phyloP scores from a whole-genome alignment of 1,284 basidiomycete species.

The Kalmanozyma brasiliensis region DNA sequence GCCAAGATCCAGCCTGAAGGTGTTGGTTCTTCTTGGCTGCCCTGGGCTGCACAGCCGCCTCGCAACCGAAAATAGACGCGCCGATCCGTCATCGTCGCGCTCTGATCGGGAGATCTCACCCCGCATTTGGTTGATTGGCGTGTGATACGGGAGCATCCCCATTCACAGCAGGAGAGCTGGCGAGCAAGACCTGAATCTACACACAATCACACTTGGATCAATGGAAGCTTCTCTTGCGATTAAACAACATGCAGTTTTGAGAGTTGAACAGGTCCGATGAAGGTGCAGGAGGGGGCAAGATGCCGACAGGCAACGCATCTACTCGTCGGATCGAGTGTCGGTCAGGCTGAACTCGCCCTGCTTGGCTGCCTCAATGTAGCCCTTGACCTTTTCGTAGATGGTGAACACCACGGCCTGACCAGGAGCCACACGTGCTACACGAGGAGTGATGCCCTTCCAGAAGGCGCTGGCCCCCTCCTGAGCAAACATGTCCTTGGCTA shows the following conservation, averaged over 20 bases:
- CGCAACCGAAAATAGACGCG: no score
- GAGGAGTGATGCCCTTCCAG: constrained; percentile 86
- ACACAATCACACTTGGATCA: constrained; percentile 2
- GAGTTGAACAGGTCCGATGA: constrained; percentile 1
- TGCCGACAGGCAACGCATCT: constrained; percentile 1
- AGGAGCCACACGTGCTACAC: constrained; percentile 94
- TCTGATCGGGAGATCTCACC: no score
- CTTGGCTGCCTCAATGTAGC: constrained; percentile 62
- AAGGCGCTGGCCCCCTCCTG: constrained; percentile 89
- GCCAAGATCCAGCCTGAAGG: no score
- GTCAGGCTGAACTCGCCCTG: constrained; percentile 54
- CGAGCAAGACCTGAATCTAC: no score
- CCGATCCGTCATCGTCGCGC: no score
- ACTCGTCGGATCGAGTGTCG: constrained; percentile 62
- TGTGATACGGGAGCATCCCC: no score
- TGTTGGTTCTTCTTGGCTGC: no score
- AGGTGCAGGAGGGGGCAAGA: no score
- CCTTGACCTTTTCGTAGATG: constrained; percentile 68
- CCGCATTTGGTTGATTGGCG: no score
- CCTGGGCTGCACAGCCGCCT: no score
- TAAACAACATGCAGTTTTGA: constrained; percentile 2
- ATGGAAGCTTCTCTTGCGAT: no score
- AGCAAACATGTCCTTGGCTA: constrained; percentile 90
- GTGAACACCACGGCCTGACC: constrained; percentile 72
- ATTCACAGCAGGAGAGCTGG: no score